Conservation (phyloP, 257 asterid species). For the Solanum pennellii region DNA sequence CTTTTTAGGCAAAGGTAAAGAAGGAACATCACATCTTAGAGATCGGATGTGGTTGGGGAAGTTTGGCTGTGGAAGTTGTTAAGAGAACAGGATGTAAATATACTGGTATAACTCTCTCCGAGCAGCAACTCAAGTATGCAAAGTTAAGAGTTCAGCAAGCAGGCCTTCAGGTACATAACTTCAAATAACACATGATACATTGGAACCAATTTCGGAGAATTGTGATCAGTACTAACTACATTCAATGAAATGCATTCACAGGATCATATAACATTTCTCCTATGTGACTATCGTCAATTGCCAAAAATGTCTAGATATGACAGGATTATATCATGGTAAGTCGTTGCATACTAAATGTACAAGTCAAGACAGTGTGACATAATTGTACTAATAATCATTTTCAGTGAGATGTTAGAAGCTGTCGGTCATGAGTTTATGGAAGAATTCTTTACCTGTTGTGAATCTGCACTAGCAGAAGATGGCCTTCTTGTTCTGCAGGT, state of each 20-base stretch:
- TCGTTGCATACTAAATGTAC: neutral
- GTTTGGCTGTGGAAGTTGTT: constrained; percentile 76
- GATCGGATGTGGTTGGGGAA: constrained; percentile 97
- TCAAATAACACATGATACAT: neutral
- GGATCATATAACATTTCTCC: constrained; percentile 59
- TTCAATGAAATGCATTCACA: constrained; percentile 8
- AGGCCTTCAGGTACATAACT: constrained; percentile 56
- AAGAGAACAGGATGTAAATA: constrained; percentile 75
- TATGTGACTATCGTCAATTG: constrained; percentile 83
- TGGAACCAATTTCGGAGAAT: neutral
- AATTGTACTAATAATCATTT: neutral
- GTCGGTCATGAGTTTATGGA: constrained; percentile 92
- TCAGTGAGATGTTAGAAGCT: constrained; percentile 97
- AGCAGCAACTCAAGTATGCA: constrained; percentile 66
- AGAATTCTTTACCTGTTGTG: constrained; percentile 59
- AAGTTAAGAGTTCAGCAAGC: constrained; percentile 64
- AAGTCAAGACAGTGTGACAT: neutral
- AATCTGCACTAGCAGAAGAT: constrained; percentile 52
- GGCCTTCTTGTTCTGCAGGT: constrained; percentile 92
- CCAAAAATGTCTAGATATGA: constrained; percentile 51
- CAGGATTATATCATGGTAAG: constrained; percentile 82
- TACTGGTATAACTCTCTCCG: constrained; percentile 85
- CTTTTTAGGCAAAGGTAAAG: constrained; percentile 49
- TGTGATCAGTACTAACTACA: neutral
- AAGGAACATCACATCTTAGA: constrained; percentile 70